Base-by-base conservation (phyloP, 176 grass and related monocot genomes). In the Eremochloa ophiuroides region DNA sequence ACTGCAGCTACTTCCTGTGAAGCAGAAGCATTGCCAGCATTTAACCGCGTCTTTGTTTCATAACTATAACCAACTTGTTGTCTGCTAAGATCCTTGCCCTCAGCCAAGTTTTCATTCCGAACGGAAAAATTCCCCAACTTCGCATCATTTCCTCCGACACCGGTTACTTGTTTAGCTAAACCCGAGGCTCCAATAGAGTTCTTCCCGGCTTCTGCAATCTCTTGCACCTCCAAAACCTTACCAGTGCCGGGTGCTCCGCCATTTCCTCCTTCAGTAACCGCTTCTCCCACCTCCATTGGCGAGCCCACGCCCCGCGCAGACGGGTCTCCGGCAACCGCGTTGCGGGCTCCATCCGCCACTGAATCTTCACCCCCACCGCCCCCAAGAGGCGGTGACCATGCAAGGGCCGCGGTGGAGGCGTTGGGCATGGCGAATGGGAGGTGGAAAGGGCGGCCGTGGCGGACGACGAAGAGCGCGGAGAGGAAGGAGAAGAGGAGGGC, bases 401-500 rank as follows among this genome's bases (percentile, higher is more conserved):
- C 76, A 76, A 76, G 62, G 18, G 66, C 7, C 26, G 11, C 69
- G 28, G 69, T 17, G 23, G 69, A 72, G 41, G 42, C 26, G 44
- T 48, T 72, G 69, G 41, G 7, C 27, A 11, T 67, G 39, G 71
- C 46, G 84, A 91, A 89, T 34, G 73, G 79, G 66, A 84, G 63
- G 65, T 63, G 61, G 25, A 83, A 34, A 4, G 92, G 79, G 71
- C 81, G 81, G 70, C 75, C 80, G 70, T 85, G 83, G 55, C 79
- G 83, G 81, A 95, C 67, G 60, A 69, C 66, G 83, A 93, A 94
- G 26, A 72, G 69, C 69, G 69, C 42, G 69, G 48, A 72, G 40
- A 94, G 79, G 84, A 91, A 83, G 62, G 86, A 91, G 77, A 94
- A 85, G 77, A 98, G 88, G 71, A 98, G 85, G 62, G 90, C 93